phyloP scores from a whole-genome alignment of 2,329 filamentous ascomycete species.

The Xylariomycetidae sp. region DNA sequence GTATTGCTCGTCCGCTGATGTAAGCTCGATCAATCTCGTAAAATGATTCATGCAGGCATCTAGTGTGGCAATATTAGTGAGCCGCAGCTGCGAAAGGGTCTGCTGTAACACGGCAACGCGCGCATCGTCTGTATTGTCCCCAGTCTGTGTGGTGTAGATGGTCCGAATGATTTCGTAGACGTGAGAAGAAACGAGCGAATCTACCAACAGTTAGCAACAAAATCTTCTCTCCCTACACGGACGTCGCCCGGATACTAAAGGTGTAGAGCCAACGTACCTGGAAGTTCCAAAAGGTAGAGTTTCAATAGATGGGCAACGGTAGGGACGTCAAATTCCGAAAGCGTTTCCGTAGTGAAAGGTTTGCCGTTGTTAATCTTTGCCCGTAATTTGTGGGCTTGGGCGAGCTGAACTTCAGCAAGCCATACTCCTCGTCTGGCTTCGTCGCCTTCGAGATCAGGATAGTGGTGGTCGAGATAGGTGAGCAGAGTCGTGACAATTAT shows the following conservation, averaged over 20 bases:
- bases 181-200: conserved; percentile 96
- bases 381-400: conserved; percentile 79
- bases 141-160: conserved; percentile 80
- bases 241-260: not conserved
- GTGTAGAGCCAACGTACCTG: conserved; percentile 55
- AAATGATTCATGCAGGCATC: conserved; percentile 98
- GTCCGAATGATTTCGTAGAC: conserved; percentile 99
- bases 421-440: conserved; percentile 89
- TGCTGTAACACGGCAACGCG: conserved; percentile 91
- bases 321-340: conserved; percentile 88
- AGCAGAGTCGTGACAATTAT: conserved; percentile 87
- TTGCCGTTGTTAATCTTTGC: conserved; percentile 84
- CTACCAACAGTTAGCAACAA: conserved; percentile 38
- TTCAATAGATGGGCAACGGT: conserved; percentile 91
- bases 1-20: conserved; percentile 89
- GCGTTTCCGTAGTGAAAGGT: conserved; percentile 65
- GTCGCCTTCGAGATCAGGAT: conserved; percentile 94
- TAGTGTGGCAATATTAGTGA: conserved; percentile 97
- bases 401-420: conserved; percentile 85
- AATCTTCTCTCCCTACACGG: no score
- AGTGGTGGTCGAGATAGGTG: conserved; percentile 93
- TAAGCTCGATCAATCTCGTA: conserved; percentile 91
- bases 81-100: conserved; percentile 86
- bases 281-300: conserved; percentile 89
- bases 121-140: conserved; percentile 70